phyloP scores from a whole-genome alignment of 768 basidiomycete species.

The Tulasnella sp. region DNA sequence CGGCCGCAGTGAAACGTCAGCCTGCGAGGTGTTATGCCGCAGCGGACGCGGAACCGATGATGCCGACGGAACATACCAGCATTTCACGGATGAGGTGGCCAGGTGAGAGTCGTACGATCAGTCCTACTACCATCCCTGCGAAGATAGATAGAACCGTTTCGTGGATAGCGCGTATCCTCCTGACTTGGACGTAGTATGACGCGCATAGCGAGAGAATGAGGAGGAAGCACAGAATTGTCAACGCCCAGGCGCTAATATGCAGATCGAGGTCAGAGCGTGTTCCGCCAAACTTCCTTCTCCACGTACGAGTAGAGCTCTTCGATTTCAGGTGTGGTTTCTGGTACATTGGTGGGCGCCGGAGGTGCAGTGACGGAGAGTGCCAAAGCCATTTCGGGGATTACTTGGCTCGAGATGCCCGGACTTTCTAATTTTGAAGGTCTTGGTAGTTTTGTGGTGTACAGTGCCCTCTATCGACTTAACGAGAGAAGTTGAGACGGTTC shows the following conservation, averaged over 20 bases:
- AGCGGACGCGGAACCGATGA: conserved; percentile 13
- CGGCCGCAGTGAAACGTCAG: conserved; percentile 7
- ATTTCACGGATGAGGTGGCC: conserved; percentile 94
- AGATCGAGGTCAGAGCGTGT: background rate
- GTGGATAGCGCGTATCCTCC: conserved; percentile 87
- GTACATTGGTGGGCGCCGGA: background rate
- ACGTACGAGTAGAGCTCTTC: conserved; percentile 17
- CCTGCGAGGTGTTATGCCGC: background rate
- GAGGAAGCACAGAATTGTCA: conserved; percentile 83
- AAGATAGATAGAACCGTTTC: conserved; percentile 94
- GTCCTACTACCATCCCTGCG: conserved; percentile 91
- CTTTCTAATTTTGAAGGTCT: background rate
- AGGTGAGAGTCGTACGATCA: conserved; percentile 79
- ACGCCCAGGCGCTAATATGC: conserved; percentile 55
- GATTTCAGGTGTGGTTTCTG: conserved; percentile 12
- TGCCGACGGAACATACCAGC: conserved; percentile 81
- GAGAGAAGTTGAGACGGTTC: background rate
- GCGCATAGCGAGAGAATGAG: conserved; percentile 92
- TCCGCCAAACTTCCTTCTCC: background rate
- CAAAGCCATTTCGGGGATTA: background rate
- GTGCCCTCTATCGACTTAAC: background rate
- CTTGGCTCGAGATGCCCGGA: background rate
- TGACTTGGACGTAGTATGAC: conserved; percentile 96
- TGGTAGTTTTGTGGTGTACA: background rate
- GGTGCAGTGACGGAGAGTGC: background rate